Base-by-base conservation (phyloP, 257 asterid species). In the Verbena officinalis region DNA sequence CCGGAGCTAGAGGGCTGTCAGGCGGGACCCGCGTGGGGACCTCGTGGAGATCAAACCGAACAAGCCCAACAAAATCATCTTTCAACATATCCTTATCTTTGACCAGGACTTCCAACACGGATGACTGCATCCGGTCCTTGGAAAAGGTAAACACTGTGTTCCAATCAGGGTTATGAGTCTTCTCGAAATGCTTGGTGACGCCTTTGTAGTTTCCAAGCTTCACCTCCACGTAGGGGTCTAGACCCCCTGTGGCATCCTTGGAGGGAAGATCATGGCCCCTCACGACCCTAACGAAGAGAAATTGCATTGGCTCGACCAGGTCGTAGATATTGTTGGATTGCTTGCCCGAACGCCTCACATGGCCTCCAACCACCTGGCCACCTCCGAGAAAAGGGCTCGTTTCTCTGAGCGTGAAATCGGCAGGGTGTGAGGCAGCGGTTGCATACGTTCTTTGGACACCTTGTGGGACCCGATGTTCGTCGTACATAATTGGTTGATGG, bases 1-100 rank as follows among this genome's bases (percentile, higher is more conserved):
- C 88, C 10, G 98, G 97, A 65, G 98, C 98, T 84, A 92, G 76
- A 8, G 97, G 98, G 79, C 98, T 89, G 71, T 92, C 98, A 0
- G 98, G 98, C 21, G 97, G 95, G 22, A 92, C 94, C 33, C 97
- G 76, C 0, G 74, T 77, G 40, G 98, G 97, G 65, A 92, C 73
- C n/a, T 92, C 96, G 5, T 72, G 84, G 57, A 89, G 85, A 55
- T 87, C 93, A 51, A 87, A 71, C 13, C 81, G 73, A 34, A 92
- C 76, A 46, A 43, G 56, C 58, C 98, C 98, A 38, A 87, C 84
- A 40, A 85, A 83, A 27, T 87, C 98, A 75, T 92, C 96, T 69
- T 85, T 89, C 60, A 89, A 4, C 78, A 75, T 75, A 55, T 89
- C 86, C 78, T 92, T 89, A 66, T 92, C 94, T 71, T 82, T 92